These are phyloP conservation scores for Coccomyxa sp. DNA, from an alignment of 139 green algal species.

Conservation along the genomic window DNA sequence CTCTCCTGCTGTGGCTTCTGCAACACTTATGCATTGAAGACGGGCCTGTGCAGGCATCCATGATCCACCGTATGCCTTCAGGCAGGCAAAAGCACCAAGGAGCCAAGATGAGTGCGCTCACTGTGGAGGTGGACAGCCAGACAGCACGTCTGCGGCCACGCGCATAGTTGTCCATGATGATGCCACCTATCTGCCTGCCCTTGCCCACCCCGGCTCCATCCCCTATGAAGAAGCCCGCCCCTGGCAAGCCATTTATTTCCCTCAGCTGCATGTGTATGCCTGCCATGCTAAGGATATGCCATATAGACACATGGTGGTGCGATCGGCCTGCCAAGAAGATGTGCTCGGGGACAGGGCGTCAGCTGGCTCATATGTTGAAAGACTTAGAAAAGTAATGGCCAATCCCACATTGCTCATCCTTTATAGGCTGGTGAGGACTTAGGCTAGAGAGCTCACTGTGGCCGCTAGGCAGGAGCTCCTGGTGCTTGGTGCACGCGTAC, in stretches of 20 bases:
- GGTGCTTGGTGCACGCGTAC: slow-evolving; percentile 79
- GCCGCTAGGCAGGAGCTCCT: slow-evolving; percentile 60
- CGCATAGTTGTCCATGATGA: slow-evolving; percentile 83
- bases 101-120: neutral
- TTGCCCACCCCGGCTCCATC: slow-evolving; percentile 87
- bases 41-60: too few relatives aligned
- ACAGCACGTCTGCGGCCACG: neutral
- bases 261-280: neutral
- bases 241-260: neutral
- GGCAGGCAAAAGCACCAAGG: too few relatives aligned
- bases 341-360: neutral
- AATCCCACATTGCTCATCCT: neutral
- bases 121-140: slow-evolving; percentile 62
- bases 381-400: neutral
- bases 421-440: neutral
- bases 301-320: too few relatives aligned
- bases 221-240: slow-evolving; percentile 74
- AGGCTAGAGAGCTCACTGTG: slow-evolving; percentile 30
- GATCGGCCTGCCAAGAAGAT: too few relatives aligned
- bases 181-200: slow-evolving; percentile 70
- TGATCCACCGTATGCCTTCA: too few relatives aligned
- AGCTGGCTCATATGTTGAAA: neutral
- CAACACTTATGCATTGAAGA: too few relatives aligned
- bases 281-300: too few relatives aligned
- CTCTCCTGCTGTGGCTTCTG: too few relatives aligned